These are phyloP conservation scores for Scedosporium minutisporum DNA, from an alignment of 2,329 filamentous ascomycete species.

Conservation along the genomic window DNA sequence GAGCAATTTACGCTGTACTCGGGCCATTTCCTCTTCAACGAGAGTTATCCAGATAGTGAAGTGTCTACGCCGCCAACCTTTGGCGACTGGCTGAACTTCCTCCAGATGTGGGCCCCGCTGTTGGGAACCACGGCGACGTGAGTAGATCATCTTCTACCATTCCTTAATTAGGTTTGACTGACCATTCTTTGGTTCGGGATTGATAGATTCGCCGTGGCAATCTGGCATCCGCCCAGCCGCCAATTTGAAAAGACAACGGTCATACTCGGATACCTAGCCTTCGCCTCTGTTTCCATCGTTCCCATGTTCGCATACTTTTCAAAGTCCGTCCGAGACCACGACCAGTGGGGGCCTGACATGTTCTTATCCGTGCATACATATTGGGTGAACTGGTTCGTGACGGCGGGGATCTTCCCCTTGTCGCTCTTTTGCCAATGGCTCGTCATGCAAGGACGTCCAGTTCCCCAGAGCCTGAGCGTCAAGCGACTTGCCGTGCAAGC, in stretches of 20 bases:
- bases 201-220: neutral
- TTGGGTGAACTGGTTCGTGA: neutral
- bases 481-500: neutral
- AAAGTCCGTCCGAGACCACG: neutral
- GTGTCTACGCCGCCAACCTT: neutral
- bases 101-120: neutral
- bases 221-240: neutral
- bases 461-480: neutral
- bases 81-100: neutral
- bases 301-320: neutral
- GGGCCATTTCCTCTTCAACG: neutral
- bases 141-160: neutral
- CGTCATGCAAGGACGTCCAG: neutral
- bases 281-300: neutral
- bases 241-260: neutral
- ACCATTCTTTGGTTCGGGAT: neutral
- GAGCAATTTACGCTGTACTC: neutral
- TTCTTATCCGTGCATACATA: neutral
- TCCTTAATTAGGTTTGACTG: neutral
- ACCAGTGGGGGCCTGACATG: neutral
- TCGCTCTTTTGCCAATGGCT: neutral
- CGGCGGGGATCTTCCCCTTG: neutral
- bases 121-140: neutral
- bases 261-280: neutral
- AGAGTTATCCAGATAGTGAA: neutral